Evolutionary conservation across 1,284 basidiomycete genomes (phyloP), one percentile per base, ranked within the genome.

Genomic region (Ganoderma lucidum): DNA sequence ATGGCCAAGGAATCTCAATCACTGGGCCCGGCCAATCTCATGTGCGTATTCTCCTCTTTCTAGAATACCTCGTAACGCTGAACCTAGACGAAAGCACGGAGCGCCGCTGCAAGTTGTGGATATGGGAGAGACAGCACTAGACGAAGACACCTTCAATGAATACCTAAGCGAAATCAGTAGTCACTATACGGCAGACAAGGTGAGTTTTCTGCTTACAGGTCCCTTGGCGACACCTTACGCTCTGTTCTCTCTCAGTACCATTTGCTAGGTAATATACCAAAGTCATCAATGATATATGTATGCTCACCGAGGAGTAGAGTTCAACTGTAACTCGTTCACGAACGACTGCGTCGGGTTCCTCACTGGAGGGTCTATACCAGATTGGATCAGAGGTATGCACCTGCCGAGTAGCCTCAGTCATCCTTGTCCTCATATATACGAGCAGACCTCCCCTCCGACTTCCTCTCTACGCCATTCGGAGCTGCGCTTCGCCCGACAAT

Each of bases 241-340:
- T 19, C 1, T 17, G n/a, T 58, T 15, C 1, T 17, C 28, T 15
- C n/a, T 59, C 71, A 95, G 90, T 98, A 98, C 79, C 95, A 97
- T 80, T 84, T 97, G n/a, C 83, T 97, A 83, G 93, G 93, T 91
- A 76, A 66, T 80, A 66, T 55, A 44, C 17, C 28, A n/a, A 10
- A n/a, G 0, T 23, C 10, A 32, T 10, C 23, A 6, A 3, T 5
- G 5, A 4, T 23, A n/a, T 28, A 23, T 12, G 35, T n/a, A 17
- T 59, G 10, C 55, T 74, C 32, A 72, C 45, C 9, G 67, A 35
- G 5, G 30, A 15, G 1, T 70, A 93, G 93, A 95, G 61, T 94
- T 94, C 73, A 95, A 95, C 74, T 97, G 95, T 80, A 97, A 97
- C 79, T 93, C 93, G 1, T 98, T 98, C 75, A 96, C 95, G 0